Base-by-base conservation (phyloP, 225 moss, liverwort and hornwort genomes). In the Polytrichum commune region DNA sequence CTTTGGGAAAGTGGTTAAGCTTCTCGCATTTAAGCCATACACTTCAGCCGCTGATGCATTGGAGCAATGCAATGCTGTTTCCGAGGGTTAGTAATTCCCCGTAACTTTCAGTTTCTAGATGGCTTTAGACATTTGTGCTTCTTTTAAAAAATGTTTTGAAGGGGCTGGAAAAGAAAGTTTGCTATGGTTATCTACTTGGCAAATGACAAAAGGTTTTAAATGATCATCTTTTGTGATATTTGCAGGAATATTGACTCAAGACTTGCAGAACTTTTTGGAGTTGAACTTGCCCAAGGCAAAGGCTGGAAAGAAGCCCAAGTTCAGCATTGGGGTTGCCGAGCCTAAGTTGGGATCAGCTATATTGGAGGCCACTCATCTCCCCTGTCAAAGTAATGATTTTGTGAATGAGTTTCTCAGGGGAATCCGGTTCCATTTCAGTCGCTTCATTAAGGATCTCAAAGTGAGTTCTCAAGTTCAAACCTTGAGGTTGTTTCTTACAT, bases 31-130 rank as follows among this genome's bases (percentile, higher is more conserved):
- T 53, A 88, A 88, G 69, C 96, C 96, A 2, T 96, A 89, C 66
- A 88, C 84, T 1, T 93, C 96, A 32, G 96, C 96, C 16, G 96
- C 96, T n/a, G 86, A 91, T 68, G 96, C 96, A 25, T 53, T 97
- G 70, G 93, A 90, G 70, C 96, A 97, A 78, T 82, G 83, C 76
- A 93, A 91, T 80, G 87, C 93, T 2, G 81, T 97, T 16, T 93
- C 96, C 0, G 96, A 97, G 78, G 93, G 96, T 94, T 8, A 76
- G 78, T 46, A 6, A 28, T 55, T 24, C 16, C 46, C 4, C 3
- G 16, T 16, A 16, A 16, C 1, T 46, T 46, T 16, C 46, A 13
- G 35, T 0, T 7, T 54, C 20, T 22, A 29, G 5, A 18, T 0
- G 33, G 10, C 60, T 1, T 63, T 29, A 24, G 63, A 5, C 63